Evolutionary conservation across 1,139 yeast genomes (phyloP).

Genomic region (Magnusiomyces sp.): DNA sequence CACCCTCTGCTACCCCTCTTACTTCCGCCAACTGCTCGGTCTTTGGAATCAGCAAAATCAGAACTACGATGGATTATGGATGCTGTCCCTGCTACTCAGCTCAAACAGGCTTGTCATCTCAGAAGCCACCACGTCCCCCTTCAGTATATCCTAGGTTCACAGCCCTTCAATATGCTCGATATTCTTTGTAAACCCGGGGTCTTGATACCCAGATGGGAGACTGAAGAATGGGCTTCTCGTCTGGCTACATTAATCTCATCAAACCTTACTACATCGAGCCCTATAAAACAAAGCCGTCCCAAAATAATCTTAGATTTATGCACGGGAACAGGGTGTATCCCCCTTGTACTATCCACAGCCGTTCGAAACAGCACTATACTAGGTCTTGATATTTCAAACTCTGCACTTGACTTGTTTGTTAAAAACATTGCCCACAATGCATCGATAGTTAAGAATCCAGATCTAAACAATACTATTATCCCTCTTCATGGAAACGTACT

Average conservation of each 20-base stretch:
- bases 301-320: conserved; percentile 58
- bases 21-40: conserved; percentile 19
- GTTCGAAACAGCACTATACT: conserved; percentile 24
- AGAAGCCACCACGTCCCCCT: conserved; percentile 48
- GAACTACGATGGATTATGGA: conserved; percentile 47
- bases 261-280: conserved; percentile 3
- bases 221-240: conserved; percentile 76
- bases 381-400: conserved; percentile 54
- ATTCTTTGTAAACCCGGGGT: conserved; percentile 57
- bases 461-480: too few relatives aligned
- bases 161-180: conserved; percentile 72
- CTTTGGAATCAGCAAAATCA: conserved; percentile 26
- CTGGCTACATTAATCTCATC: conserved; percentile 31
- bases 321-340: conserved; percentile 87
- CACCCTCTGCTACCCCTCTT: conserved; percentile 20
- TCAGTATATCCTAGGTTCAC: conserved; percentile 76
- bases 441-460: too few relatives aligned
- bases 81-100: conserved; percentile 29
- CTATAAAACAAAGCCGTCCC: conserved; percentile 13
- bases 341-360: conserved; percentile 38
- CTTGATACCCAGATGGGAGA: conserved; percentile 88
- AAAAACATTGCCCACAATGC: conserved; percentile 34
- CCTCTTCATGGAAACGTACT: conserved; percentile 19
- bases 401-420: conserved; percentile 45
- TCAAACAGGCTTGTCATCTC: conserved; percentile 21